These are phyloP conservation scores for Neurospora tetraspora DNA, from an alignment of 495 filamentous ascomycete genomes.

Conservation along the genomic window DNA sequence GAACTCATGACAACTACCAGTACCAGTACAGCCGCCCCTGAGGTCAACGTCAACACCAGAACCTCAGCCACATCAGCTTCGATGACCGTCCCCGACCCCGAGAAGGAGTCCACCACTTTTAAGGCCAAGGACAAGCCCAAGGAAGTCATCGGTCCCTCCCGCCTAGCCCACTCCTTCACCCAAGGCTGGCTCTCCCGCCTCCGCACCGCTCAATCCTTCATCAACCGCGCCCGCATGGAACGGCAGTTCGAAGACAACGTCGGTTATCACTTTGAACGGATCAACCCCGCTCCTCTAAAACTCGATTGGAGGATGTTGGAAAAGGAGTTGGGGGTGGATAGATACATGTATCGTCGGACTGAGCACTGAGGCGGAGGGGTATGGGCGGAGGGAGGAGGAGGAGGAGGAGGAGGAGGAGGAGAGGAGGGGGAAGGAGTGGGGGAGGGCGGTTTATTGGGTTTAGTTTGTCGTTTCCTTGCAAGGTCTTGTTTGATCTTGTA, in stretches of 20 bases:
- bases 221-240: constrained; percentile 13
- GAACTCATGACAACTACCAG: not conserved
- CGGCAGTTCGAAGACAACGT: not conserved
- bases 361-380: not conserved
- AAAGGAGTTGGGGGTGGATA: not conserved
- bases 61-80: too few relatives aligned
- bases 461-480: too few relatives aligned
- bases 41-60: too few relatives aligned
- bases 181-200: constrained; percentile 17
- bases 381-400: not conserved
- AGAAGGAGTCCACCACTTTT: too few relatives aligned
- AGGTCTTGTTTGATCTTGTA: too few relatives aligned
- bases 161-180: constrained; percentile 14
- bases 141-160: constrained; percentile 1
- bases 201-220: constrained; percentile 5
- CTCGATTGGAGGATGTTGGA: not conserved
- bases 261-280: not conserved
- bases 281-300: not conserved
- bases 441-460: not conserved
- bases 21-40: not conserved
- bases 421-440: not conserved
- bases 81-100: too few relatives aligned
- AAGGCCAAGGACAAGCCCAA: too few relatives aligned
- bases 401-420: not conserved
- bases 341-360: not conserved